Conservation (phyloP, 2,329 filamentous ascomycete species). For the Parafenestella ontariensis region DNA sequence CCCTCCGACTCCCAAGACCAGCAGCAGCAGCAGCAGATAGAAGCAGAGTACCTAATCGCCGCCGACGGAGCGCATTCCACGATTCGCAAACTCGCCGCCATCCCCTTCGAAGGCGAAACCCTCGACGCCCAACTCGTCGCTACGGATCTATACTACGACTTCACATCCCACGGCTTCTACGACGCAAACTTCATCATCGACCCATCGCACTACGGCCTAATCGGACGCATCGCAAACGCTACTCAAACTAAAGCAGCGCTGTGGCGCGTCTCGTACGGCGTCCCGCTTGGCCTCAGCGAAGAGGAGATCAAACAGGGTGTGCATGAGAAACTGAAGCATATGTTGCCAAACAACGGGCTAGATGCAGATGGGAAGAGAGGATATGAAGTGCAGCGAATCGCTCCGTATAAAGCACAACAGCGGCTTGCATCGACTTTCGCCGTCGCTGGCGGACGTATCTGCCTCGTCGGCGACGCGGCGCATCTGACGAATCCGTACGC, state of each 20-base stretch:
- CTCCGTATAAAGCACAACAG: slow-evolving; percentile 53
- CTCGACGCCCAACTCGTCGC: slow-evolving; percentile 49
- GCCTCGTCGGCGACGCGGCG: slow-evolving; percentile 51
- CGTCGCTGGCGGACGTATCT: slow-evolving; percentile 43
- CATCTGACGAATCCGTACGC: slow-evolving; percentile 51
- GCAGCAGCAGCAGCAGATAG: slow-evolving; percentile 15
- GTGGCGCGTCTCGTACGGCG: slow-evolving; percentile 54
- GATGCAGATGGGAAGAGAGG: slow-evolving; percentile 14
- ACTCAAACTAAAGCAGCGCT: slow-evolving; percentile 42
- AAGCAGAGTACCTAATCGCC: slow-evolving; percentile 38
- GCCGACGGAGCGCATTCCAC: slow-evolving; percentile 39
- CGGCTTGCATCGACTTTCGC: slow-evolving; percentile 42
- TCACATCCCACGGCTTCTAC: slow-evolving; percentile 47
- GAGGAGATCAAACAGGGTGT: slow-evolving; percentile 38
- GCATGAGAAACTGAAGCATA: slow-evolving; percentile 35
- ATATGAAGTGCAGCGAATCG: slow-evolving; percentile 46
- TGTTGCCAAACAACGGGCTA: slow-evolving; percentile 39
- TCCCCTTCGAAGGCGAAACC: slow-evolving; percentile 43
- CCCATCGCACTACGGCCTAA: slow-evolving; percentile 46
- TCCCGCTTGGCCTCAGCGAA: slow-evolving; percentile 36
- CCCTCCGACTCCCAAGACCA: neutral
- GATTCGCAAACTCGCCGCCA: slow-evolving; percentile 25
- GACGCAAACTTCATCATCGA: slow-evolving; percentile 53
- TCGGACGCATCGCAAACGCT: slow-evolving; percentile 47
- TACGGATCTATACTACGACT: slow-evolving; percentile 48